Evolutionary conservation across 352 stramenopile genomes (phyloP), one percentile per base, ranked within the genome.

Genomic region (Phytophthora cactorum): DNA sequence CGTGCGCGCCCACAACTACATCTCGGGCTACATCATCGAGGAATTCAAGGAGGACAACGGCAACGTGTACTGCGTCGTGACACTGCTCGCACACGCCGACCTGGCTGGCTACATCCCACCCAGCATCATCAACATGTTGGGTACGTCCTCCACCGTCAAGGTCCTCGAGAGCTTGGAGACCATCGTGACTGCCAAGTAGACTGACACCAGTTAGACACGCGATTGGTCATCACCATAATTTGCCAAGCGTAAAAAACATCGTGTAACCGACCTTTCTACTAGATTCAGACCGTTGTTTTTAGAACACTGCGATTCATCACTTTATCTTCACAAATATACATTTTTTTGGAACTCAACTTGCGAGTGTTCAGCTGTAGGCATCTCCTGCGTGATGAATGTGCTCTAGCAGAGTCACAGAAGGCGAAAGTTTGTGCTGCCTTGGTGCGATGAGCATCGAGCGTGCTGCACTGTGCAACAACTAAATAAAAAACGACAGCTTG

Each of bases 91-190:
- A 28, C 87, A 95, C 67, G 84, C 82, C 52, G 86, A 95, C 52
- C 69, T 95, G 51, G 67, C 80, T 8, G 87, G 87, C n/a, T 93
- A 87, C 71, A 91, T 95, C 62, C 87, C 87, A 29, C 75, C 87
- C 25, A 83, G 75, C 53, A 78, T 95, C 54, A 83, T 93, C 70
- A 95, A 93, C 77, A 90, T 91, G 83, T 82, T 93, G 51, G 86
- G 86, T 66, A 93, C 86, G 66, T 93, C 86, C 5, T 83, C 86
- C n/a, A 93, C 86, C 2, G 79, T 91, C 62, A 91, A 93, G 74
- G 82, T 92, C 44, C 77, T 93, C n/a, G 68, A 75, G 52, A 92
- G 83, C 68, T 74, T 93, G 59, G 77, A 90, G 66, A 68, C 61
- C 14, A 75, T 81, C 39, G 72, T 91, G 52, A 78, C 58, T 15